Evolutionary conservation across 257 asterid genomes (phyloP).

Genomic region (Jacaranda mimosifolia): DNA sequence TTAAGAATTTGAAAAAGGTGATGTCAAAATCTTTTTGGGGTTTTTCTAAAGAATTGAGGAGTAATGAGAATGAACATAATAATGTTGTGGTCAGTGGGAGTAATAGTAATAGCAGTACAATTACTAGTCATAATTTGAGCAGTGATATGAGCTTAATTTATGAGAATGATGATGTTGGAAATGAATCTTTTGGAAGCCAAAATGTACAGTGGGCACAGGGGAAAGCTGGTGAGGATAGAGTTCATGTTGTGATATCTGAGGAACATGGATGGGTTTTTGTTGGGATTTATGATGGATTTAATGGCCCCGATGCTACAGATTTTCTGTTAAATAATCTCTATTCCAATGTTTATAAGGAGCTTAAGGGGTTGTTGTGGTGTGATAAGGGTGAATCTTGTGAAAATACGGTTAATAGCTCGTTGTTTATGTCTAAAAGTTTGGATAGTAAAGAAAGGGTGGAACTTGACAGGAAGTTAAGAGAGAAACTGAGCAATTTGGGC

Average conservation of each 20-base stretch:
- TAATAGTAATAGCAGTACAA: constrained; percentile 54
- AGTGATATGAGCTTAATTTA: constrained; percentile 76
- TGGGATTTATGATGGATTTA: constrained; percentile 92
- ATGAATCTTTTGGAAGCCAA: constrained; percentile 73
- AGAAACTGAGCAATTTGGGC: constrained; percentile 53
- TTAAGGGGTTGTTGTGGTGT: constrained; percentile 80
- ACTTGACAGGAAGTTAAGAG: constrained; percentile 53
- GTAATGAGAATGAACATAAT: constrained; percentile 38
- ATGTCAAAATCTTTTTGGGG: constrained; percentile 63
- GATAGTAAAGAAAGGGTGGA: constrained; percentile 57
- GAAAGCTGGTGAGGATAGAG: constrained; percentile 95
- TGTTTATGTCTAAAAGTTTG: constrained; percentile 45
- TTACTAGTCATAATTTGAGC: constrained; percentile 62
- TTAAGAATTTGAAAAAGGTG: constrained; percentile 59
- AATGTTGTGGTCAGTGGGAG: constrained; percentile 45
- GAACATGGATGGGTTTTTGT: constrained; percentile 94
- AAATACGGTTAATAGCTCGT: constrained; percentile 22
- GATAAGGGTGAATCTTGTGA: constrained; percentile 60
- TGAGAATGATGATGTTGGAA: constrained; percentile 68
- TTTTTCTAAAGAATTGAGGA: constrained; percentile 53
- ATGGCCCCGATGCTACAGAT: constrained; percentile 97
- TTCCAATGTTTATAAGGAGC: constrained; percentile 75
- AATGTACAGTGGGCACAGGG: constrained; percentile 99
- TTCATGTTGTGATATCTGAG: constrained; percentile 84
- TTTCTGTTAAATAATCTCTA: constrained; percentile 75